Conservation (phyloP, 2,329 filamentous ascomycete species). For the Ascosphaera apis region DNA sequence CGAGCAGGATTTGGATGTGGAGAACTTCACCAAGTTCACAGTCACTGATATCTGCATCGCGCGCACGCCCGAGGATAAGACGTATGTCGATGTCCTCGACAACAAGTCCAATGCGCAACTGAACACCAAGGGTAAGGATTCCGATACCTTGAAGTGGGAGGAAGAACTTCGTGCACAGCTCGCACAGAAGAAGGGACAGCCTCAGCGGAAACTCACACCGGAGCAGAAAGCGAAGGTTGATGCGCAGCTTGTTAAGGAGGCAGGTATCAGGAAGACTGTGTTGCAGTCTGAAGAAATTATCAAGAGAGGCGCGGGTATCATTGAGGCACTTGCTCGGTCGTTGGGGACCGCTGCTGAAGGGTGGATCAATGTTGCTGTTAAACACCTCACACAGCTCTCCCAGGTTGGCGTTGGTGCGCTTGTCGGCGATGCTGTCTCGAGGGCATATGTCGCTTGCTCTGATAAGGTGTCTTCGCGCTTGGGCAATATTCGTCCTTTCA, state of each 20-base stretch:
- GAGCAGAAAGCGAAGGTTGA: slow-evolving; percentile 84
- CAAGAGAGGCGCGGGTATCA: slow-evolving; percentile 63
- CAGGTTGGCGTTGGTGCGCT: slow-evolving; percentile 55
- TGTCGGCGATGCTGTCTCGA: slow-evolving; percentile 54
- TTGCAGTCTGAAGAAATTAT: slow-evolving; percentile 45
- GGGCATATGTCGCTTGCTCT: slow-evolving; percentile 59
- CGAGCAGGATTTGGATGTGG: slow-evolving; percentile 44
- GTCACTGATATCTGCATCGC: slow-evolving; percentile 84
- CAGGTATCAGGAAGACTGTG: slow-evolving; percentile 52
- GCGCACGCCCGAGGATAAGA: slow-evolving; percentile 66
- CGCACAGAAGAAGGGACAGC: slow-evolving; percentile 68
- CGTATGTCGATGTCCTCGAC: slow-evolving; percentile 74
- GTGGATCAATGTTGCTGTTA: slow-evolving; percentile 71
- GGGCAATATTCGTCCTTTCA: slow-evolving; percentile 53
- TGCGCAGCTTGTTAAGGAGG: slow-evolving; percentile 71
- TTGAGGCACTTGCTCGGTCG: slow-evolving; percentile 57
- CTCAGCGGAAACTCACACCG: slow-evolving; percentile 68
- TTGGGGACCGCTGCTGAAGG: slow-evolving; percentile 71
- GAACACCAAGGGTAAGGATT: slow-evolving; percentile 83
- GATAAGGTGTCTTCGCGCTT: slow-evolving; percentile 52
- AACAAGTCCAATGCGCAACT: slow-evolving; percentile 51
- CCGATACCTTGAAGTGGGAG: slow-evolving; percentile 93
- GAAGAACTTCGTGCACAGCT: slow-evolving; percentile 70
- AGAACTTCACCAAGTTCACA: slow-evolving; percentile 48
- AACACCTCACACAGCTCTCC: slow-evolving; percentile 48